Percentiles rank a stretch among this genome's conserved stretches.
phyloP scores from a whole-genome alignment of 352 stramenopile species.

The Plasmopara halstedii region DNA sequence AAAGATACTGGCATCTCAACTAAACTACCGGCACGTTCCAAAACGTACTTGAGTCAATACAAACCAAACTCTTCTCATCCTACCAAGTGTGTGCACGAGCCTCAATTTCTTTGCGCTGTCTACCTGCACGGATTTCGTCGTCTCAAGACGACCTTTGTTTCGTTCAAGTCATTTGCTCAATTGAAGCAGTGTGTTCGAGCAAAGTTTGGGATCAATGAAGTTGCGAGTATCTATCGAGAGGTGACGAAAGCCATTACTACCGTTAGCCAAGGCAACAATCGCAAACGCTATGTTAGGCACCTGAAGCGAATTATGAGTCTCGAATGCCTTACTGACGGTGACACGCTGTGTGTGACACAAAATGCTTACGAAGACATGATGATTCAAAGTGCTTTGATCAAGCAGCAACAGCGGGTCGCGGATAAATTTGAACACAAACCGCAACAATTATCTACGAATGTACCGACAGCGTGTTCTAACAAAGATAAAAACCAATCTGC shows the following conservation, averaged over 20 bases:
- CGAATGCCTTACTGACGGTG: slow-evolving; percentile 37
- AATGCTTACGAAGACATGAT: slow-evolving; percentile 63
- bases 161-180: slow-evolving; percentile 34
- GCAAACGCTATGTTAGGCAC: slow-evolving; percentile 6
- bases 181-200: slow-evolving; percentile 26
- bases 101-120: slow-evolving; percentile 37
- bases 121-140: slow-evolving; percentile 37
- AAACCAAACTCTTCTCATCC: slow-evolving; percentile 2
- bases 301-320: slow-evolving; percentile 36
- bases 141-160: slow-evolving; percentile 42
- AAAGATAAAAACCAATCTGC: not conserved
- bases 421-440: slow-evolving; percentile 18
- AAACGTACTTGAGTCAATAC: slow-evolving; percentile 29
- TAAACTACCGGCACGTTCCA: not conserved
- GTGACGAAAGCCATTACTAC: slow-evolving; percentile 1
- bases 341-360: slow-evolving; percentile 50
- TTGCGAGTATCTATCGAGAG: slow-evolving; percentile 50
- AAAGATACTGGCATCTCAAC: not conserved
- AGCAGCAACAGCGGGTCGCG: slow-evolving; percentile 28
- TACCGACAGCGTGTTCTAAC: not conserved
- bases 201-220: slow-evolving; percentile 17
- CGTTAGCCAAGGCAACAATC: not conserved
- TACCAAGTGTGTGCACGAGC: slow-evolving; percentile 1
- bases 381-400: slow-evolving; percentile 61
- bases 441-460: not conserved